Evolutionary conservation across 2,329 filamentous ascomycete genomes (phyloP), one percentile per base, ranked within the genome.

Genomic region (Dactylellina haptotyla): DNA sequence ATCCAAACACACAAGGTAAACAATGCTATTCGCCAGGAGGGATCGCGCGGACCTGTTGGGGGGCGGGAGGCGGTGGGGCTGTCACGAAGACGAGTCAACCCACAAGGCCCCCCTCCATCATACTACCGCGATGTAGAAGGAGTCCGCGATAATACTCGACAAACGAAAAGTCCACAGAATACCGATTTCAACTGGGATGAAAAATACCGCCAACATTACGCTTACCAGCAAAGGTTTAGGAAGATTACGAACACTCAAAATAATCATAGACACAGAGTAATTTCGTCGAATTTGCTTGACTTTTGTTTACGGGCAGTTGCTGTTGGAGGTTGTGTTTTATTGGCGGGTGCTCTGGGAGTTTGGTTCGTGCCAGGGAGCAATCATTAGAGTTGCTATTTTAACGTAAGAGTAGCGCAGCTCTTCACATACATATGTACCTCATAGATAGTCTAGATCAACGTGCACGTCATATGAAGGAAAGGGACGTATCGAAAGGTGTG

Each of bases 91-190:
- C 85, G 92, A 1, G 87, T 88, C 1, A 85, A 89, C 3, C 97
- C 96, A 81, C 87, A 87, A 18, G 94, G 94, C 0, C 94, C 95
- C 2, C 93, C 95, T 56, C 93, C 94, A 0, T 91, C 88, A 75
- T 98, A 97, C 83, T 97, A 92, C 81, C 86, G 89, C 16, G 88
- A 86, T 20, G 41, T 34, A 86, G 91, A 91, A 82, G 61, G 84
- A 84, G 34, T 85, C 85, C 46, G 85, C 87, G 71, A 83, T 85
- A 58, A 73, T 83, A 43, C 78, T 80, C 84, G 86, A 65, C 81
- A 84, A 41, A 83, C 84, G 4, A 85, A 79, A 30, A 79, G 81
- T 80, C 57, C 80, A 83, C 30, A 83, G 87, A 63, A 84, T 92
- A 30, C 87, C 88, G 91, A 97, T 82, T 99, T 97, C 77, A 89